Percentiles rank a stretch among this genome's conserved stretches.
Conservation (phyloP, 2,329 filamentous ascomycete genomes). For the Drechslerella coelobrocha region DNA sequence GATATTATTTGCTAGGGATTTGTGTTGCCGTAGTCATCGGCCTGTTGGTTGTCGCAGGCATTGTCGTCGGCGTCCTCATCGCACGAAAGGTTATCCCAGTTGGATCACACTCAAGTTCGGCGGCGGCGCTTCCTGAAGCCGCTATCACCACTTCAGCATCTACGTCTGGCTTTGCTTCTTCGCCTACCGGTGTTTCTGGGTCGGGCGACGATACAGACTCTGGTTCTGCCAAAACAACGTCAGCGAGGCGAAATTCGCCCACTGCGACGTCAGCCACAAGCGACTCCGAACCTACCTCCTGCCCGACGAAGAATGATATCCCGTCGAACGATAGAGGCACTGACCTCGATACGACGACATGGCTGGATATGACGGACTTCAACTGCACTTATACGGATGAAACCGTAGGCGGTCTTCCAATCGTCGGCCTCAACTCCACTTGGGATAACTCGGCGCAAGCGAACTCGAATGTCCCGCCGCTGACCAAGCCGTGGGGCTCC, state of each 20-base stretch:
- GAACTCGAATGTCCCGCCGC: slow-evolving; percentile 80
- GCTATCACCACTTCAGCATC: background rate
- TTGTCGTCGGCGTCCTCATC: slow-evolving; percentile 35
- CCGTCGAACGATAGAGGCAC: slow-evolving; percentile 62
- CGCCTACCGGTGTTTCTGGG: background rate
- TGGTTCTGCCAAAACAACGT: background rate
- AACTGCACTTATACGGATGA: slow-evolving; percentile 90
- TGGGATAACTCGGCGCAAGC: slow-evolving; percentile 84
- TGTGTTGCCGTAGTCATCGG: slow-evolving; percentile 15
- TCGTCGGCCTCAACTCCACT: slow-evolving; percentile 84
- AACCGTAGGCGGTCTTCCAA: slow-evolving; percentile 79
- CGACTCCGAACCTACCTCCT: slow-evolving; percentile 11
- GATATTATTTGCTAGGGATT: no score
- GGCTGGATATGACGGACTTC: slow-evolving; percentile 88
- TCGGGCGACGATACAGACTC: slow-evolving; percentile 1
- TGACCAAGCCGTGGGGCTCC: slow-evolving; percentile 75
- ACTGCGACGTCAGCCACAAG: slow-evolving; percentile 7
- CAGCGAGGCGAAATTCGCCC: background rate
- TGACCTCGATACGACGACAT: slow-evolving; percentile 85
- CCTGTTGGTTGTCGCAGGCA: slow-evolving; percentile 17
- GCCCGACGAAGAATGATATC: slow-evolving; percentile 35
- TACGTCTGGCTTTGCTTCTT: background rate
- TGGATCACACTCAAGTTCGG: slow-evolving; percentile 8
- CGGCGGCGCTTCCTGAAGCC: slow-evolving; percentile 10
- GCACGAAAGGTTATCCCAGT: slow-evolving; percentile 34